Evolutionary conservation across 164 flowering plant genomes (phyloP).

Genomic region (Tetrastigma voinierianum): DNA sequence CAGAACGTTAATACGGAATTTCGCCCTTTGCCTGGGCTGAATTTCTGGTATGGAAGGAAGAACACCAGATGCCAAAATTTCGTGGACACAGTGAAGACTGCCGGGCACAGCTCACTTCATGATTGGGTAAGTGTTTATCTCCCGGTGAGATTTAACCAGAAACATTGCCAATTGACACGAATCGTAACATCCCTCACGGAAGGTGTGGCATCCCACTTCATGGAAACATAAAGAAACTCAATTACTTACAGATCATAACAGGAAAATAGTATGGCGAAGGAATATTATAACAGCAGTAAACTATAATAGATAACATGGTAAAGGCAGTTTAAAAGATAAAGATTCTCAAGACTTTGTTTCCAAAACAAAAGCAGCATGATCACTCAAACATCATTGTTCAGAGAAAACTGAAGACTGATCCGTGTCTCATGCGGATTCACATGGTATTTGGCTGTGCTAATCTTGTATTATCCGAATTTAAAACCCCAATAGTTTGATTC

Average conservation of each 20-base stretch:
- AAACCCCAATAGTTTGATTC: no score
- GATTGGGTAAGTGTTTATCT: no score
- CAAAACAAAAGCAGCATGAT: no score
- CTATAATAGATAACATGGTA: neutral
- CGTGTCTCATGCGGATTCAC: neutral
- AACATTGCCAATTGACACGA: constrained; percentile 13
- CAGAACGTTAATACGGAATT: constrained; percentile 2
- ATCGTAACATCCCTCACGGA: constrained; percentile 19
- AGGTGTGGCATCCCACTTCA: constrained; percentile 9
- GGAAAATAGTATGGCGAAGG: neutral
- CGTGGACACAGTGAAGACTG: no score
- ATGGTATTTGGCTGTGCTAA: neutral
- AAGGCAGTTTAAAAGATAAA: no score
- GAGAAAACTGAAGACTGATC: no score
- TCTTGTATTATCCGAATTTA: no score
- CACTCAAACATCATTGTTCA: no score
- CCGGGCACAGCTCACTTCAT: no score
- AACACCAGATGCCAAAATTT: constrained; percentile 15
- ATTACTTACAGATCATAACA: neutral
- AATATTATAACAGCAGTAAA: neutral
- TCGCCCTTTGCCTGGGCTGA: neutral
- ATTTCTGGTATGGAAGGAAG: constrained; percentile 13
- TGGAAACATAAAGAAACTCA: neutral
- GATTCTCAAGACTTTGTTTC: no score
- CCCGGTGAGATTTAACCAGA: no score